Evolutionary conservation across 805 yeast genomes (phyloP).

Genomic region (Cephaloascus fragrans): DNA sequence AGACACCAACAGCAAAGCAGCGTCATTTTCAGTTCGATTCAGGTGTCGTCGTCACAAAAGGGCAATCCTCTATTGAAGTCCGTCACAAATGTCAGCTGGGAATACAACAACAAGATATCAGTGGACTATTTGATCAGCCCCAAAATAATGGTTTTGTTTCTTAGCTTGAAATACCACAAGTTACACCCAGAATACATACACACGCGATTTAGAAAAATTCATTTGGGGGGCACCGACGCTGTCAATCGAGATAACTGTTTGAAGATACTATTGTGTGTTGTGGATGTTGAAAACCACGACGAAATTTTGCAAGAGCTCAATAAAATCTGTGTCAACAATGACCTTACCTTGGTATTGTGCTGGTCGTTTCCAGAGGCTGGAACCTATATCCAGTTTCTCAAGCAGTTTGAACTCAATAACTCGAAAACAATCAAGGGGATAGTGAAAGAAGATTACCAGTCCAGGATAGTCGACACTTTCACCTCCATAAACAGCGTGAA

Average conservation of each 20-base stretch:
- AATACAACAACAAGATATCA: slow-evolving; percentile 42
- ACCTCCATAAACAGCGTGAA: slow-evolving; percentile 38
- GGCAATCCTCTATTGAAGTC: slow-evolving; percentile 61
- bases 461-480: slow-evolving; percentile 32
- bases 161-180: slow-evolving; percentile 65
- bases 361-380: slow-evolving; percentile 45
- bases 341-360: slow-evolving; percentile 36
- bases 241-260: slow-evolving; percentile 27
- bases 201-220: slow-evolving; percentile 38
- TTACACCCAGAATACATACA: slow-evolving; percentile 67
- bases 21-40: slow-evolving; percentile 19
- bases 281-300: slow-evolving; percentile 53
- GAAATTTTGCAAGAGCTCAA: slow-evolving; percentile 37
- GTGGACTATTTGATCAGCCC: slow-evolving; percentile 57
- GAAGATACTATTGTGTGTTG: slow-evolving; percentile 50
- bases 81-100: slow-evolving; percentile 43
- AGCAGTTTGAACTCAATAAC: slow-evolving; percentile 19
- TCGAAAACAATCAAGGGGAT: slow-evolving; percentile 30
- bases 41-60: slow-evolving; percentile 56
- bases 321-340: slow-evolving; percentile 39
- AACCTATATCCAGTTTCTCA: slow-evolving; percentile 18
- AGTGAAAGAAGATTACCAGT: slow-evolving; percentile 31
- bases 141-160: slow-evolving; percentile 45
- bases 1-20: slow-evolving; percentile 2
- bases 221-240: slow-evolving; percentile 8